Evolutionary conservation across 1,139 yeast genomes (phyloP), one percentile per base, ranked within the genome.

Genomic region (Pneumocystis carinii): DNA sequence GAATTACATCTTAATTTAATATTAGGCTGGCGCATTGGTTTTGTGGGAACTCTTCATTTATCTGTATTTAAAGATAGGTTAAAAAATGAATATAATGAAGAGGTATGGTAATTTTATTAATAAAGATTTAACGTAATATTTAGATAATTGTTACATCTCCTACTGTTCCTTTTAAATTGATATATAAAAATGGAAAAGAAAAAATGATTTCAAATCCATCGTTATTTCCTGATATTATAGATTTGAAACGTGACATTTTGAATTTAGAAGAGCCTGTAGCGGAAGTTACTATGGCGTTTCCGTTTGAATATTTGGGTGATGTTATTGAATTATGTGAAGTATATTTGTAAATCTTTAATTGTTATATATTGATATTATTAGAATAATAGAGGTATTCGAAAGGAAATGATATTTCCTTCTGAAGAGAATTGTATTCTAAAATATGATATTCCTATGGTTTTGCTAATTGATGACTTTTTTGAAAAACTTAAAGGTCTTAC

Each of bases 41-140:
- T 92, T 71, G 76, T 92, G 60, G 98, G 98, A 0, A 89, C 97
- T 0, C 75, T 92, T 48, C 98, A 92, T 77, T 97, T 97, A 0
- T 85, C 95, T 24, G 97, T 92, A 1, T 92, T 92, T 74, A 86
- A 87, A 69, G 97, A 92, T 70, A 77, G 98, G 62, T 77, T 92
- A 65, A 95, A 90, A 69, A 87, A 86, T 67, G 98, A 92, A 72
- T 92, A 92, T 71, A 97, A 97, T 2, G 90, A 96, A 1, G 86
- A 88, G 66, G 81, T 24, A 48, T 24, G 15, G 12, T 24, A 24
- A 48, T 48, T 48, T 24, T 24, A 12, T 48, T n/a, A 12, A 48
- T 12, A 24, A 12, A 24, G n/a, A 6, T 24, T 48, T 24, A 15
- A 10, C 12, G 14, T 24, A 24, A 48, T 48, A 12, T 48, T 48